These are phyloP conservation scores for Wickerhamomyces pijperi DNA, from an alignment of 805 yeast species.

Conservation along the genomic window DNA sequence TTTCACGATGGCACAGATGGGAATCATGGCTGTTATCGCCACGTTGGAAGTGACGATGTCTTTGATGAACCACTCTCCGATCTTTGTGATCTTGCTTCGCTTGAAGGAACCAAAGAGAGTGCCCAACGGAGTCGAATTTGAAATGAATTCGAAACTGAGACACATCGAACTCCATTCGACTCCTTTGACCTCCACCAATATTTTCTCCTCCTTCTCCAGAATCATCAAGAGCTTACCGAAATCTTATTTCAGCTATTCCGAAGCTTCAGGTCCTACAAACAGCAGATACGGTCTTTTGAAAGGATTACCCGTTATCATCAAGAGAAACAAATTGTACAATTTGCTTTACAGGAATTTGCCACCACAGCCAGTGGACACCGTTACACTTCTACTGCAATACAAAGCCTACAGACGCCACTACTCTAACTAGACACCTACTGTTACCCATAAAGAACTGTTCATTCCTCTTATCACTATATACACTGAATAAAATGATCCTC, in stretches of 20 bases:
- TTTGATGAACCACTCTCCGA: slow-evolving; percentile 70
- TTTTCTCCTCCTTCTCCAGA: background rate
- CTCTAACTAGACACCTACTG: no score
- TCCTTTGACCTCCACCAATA: background rate
- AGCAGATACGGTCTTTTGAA: background rate
- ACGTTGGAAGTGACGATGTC: slow-evolving; percentile 50
- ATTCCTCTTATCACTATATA: no score
- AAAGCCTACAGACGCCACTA: background rate
- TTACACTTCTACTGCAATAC: background rate
- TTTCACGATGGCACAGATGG: slow-evolving; percentile 51
- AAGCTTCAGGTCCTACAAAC: background rate
- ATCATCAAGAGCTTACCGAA: background rate
- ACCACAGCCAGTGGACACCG: background rate
- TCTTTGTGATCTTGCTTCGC: slow-evolving; percentile 71
- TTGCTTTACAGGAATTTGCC: background rate
- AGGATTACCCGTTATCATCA: background rate
- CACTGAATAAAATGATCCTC: no score
- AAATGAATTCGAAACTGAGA: background rate
- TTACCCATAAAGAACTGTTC: no score
- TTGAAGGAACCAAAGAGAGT: slow-evolving; percentile 65
- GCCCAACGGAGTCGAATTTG: slow-evolving; percentile 46
- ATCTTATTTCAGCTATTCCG: background rate
- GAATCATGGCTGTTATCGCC: slow-evolving; percentile 36
- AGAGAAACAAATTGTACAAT: background rate
- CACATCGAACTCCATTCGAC: background rate